Percentiles rank a stretch among this genome's conserved stretches.
These are phyloP conservation scores for Schwanniomyces yamadae DNA, from an alignment of 805 yeast genomes.

Conservation along the genomic window DNA sequence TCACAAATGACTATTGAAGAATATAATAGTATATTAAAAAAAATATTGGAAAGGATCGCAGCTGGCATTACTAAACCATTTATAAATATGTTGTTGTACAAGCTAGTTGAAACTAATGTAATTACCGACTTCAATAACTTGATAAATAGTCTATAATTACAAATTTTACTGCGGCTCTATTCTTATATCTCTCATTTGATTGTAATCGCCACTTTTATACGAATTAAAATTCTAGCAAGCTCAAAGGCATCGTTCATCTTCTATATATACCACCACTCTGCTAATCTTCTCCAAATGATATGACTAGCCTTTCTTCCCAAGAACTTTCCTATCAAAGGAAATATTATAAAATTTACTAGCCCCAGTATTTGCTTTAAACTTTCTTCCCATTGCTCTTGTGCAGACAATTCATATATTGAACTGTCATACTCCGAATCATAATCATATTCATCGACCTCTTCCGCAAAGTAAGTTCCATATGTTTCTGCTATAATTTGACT, in stretches of 20 bases:
- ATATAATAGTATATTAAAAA: slow-evolving; percentile 26
- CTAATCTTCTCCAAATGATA: slow-evolving; percentile 34
- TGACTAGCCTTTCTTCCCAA: slow-evolving; percentile 62
- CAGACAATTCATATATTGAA: slow-evolving; percentile 33
- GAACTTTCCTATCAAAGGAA: slow-evolving; percentile 67
- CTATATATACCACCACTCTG: slow-evolving; percentile 32
- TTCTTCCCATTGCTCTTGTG: slow-evolving; percentile 76
- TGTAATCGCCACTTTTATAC: no score
- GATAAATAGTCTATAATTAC: slow-evolving; percentile 17
- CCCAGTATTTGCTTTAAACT: slow-evolving; percentile 58
- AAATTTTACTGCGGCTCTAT: background rate
- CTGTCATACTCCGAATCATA: slow-evolving; percentile 16
- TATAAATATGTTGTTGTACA: slow-evolving; percentile 24
- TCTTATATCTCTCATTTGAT: background rate
- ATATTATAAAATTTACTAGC: slow-evolving; percentile 56
- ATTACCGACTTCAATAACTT: slow-evolving; percentile 29
- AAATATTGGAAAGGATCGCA: slow-evolving; percentile 27
- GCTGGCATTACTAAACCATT: slow-evolving; percentile 42
- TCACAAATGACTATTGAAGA: slow-evolving; percentile 28
- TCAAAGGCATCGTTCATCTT: background rate
- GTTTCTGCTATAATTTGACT: background rate
- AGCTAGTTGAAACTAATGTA: slow-evolving; percentile 31
- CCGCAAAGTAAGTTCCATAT: slow-evolving; percentile 7
- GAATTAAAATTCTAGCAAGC: no score
- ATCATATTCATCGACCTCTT: slow-evolving; percentile 11